Evolutionary conservation across 2,329 filamentous ascomycete genomes (phyloP), one percentile per base, ranked within the genome.

Genomic region (Ascosphaera aggregata): DNA sequence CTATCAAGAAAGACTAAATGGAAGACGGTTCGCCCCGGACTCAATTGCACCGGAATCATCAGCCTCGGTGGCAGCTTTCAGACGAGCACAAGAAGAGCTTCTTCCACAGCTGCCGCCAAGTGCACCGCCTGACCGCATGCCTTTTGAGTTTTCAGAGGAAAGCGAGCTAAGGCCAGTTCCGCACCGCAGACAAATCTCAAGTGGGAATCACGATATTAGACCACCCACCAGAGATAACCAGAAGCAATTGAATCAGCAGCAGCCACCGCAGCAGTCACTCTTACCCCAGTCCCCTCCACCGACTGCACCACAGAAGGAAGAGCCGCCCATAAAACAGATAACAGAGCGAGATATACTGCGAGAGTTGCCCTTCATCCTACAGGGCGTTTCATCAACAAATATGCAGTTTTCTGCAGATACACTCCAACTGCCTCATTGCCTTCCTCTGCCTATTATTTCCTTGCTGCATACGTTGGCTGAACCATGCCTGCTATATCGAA

Each of bases 281-380:
- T 15, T 15, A 22, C 4, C 16, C 5, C 42, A 39, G 18, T 34
- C 39, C n/a, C 35, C 45, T 11, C 36, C 41, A 24, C 22, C 37
- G 4, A 47, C 45, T 17, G 41, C 46, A 13, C 4, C 15, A 9
- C 30, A 9, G 4, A 31, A 19, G 11, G 43, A 44, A 18, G 39
- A 44, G 17, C 34, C 30, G 8, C 17, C 35, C n/a, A 34, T 34
- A 3, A 40, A 34, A 18, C 44, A 42, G 13, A 39, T 38, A 16
- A 60, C 71, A 1, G 79, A 85, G 52, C 66, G 69, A 18, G 65
- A 66, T 13, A 64, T 85, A 9, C 59, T 85, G 17, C 69, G 78
- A 46, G 86, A 95, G 51, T 63, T 95, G 2, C 85, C 89, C 0
- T 95, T 89, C 51, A 94, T 85, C 0, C 64, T 95, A 0, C 89